phyloP scores from a whole-genome alignment of 2,329 filamentous ascomycete species.

The Botryotinia calthae region DNA sequence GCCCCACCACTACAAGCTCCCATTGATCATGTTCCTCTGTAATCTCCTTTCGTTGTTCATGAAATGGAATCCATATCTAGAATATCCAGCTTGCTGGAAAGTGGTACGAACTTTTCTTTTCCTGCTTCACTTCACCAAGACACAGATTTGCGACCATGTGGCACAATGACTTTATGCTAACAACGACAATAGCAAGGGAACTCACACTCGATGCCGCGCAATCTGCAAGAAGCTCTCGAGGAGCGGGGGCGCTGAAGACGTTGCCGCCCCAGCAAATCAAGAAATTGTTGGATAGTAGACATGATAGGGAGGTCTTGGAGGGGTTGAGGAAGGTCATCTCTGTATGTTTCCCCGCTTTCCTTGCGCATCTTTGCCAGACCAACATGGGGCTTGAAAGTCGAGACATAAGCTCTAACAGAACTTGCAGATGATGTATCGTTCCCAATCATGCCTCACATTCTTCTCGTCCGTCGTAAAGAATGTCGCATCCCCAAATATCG shows the following conservation, averaged over 20 bases:
- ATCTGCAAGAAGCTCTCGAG: conserved; percentile 67
- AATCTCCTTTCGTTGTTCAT: conserved; percentile 42
- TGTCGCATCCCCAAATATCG: conserved; percentile 86
- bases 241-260: conserved; percentile 54
- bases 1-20: conserved; percentile 32
- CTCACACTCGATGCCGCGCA: conserved; percentile 96
- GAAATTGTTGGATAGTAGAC: conserved; percentile 89
- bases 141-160: conserved; percentile 3
- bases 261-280: conserved; percentile 83
- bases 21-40: conserved; percentile 28
- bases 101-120: conserved; percentile 57
- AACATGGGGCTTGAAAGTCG: background rate
- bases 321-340: conserved; percentile 85
- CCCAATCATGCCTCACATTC: conserved; percentile 83
- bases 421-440: conserved; percentile 88
- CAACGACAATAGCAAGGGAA: conserved; percentile 69
- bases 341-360: conserved; percentile 49
- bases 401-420: conserved; percentile 19
- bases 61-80: conserved; percentile 92
- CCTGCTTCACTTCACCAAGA: background rate
- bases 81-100: conserved; percentile 92
- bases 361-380: background rate
- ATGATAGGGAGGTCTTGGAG: conserved; percentile 89
- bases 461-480: conserved; percentile 99
- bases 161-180: conserved; percentile 24